Base-by-base conservation (phyloP, 345 rosid species). In the Anacardium occidentale region DNA sequence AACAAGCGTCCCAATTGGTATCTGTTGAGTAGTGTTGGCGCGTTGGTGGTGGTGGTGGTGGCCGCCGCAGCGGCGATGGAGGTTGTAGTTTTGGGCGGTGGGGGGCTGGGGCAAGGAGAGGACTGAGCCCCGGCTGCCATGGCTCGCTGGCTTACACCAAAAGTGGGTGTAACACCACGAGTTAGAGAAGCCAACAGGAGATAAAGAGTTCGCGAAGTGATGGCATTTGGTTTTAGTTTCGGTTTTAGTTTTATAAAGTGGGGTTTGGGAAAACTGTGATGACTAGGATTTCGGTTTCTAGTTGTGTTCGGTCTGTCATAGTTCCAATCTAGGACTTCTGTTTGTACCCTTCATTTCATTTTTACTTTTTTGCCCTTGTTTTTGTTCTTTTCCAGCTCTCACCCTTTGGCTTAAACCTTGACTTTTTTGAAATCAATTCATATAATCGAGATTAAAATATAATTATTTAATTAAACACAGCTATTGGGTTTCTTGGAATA, bases 1-100 rank as follows among this genome's bases (percentile, higher is more conserved):
- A 94, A 74, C 0, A 84, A 63, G 29, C 84, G 82, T 58, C 93
- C 91, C 17, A 90, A 75, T 32, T 84, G 83, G 78, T 94, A 94
- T 76, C 80, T 86, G 10, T 88, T 86, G 25, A 89, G 88, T n/a
- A 94, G 85, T 22, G 79, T 72, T 21, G 83, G 60, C n/a, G 68
- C 12, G 7, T 64, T 0, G 7, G 72, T 71, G 52, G 74, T 21
- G 74, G 14, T 21, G 37, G 70, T 0, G 72, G 54, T 0, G n/a
- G n/a, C n/a, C n/a, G n/a, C n/a, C n/a, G n/a, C n/a, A n/a, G n/a
- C n/a, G n/a, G 74, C 25, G 74, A 14, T 21, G 37, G 70, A 0
- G 72, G 54, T 0, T 77, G 59, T 8, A 59, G 70, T 37, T 37
- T 37, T 37, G 42, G 42, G 48, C 10, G 11, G 57, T 3, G 70